phyloP scores from a whole-genome alignment of 257 asterid species.

The Apocynum venetum region DNA sequence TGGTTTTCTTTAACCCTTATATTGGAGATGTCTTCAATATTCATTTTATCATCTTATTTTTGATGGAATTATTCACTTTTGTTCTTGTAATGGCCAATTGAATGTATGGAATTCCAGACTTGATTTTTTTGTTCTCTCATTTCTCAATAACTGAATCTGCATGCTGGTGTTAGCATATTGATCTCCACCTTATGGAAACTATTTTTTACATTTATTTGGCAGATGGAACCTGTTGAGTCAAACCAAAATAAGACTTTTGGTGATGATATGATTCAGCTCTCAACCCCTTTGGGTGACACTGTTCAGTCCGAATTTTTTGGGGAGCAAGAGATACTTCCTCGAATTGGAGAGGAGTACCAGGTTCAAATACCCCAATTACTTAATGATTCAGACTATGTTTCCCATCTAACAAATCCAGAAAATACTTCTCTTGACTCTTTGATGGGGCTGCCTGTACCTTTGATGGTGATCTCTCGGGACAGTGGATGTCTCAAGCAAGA shows the following conservation, averaged over 20 bases:
- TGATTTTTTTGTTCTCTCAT: neutral
- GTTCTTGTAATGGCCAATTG: neutral
- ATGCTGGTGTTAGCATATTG: neutral
- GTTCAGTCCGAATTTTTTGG: slow-evolving; percentile 26
- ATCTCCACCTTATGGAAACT: neutral
- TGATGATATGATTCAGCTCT: slow-evolving; percentile 29
- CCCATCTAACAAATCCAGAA: slow-evolving; percentile 11
- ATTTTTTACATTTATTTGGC: slow-evolving; percentile 7
- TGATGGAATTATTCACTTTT: neutral
- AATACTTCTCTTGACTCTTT: slow-evolving; percentile 19
- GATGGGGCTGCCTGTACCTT: slow-evolving; percentile 41
- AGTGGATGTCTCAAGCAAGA: slow-evolving; percentile 19
- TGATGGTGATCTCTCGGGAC: slow-evolving; percentile 23
- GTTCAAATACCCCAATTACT: slow-evolving; percentile 43
- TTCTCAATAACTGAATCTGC: neutral
- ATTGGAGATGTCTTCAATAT: neutral
- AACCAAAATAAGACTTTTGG: slow-evolving; percentile 23
- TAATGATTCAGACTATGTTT: slow-evolving; percentile 11
- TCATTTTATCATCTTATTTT: neutral
- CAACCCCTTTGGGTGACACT: slow-evolving; percentile 20
- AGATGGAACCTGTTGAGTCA: slow-evolving; percentile 26
- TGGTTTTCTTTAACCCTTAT: neutral
- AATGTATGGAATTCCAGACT: neutral
- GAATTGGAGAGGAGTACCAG: slow-evolving; percentile 63
- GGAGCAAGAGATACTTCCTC: slow-evolving; percentile 46